Evolutionary conservation across 306 rosid species (phyloP), one percentile per base, ranked within the genome.

Genomic region (Lablab purpureus): DNA sequence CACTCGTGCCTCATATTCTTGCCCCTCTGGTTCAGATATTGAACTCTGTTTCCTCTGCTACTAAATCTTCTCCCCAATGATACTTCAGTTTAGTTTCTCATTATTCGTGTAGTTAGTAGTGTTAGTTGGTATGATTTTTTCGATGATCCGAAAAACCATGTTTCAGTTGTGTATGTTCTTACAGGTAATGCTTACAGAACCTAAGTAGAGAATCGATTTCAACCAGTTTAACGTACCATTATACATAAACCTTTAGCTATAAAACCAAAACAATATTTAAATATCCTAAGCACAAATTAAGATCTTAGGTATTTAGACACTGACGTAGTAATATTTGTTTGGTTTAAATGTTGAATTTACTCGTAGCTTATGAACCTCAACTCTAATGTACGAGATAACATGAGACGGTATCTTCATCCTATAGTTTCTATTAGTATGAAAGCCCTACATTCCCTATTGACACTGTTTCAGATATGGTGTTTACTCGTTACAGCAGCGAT

Each of bases 11-110:
- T 23, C 98, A 88, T 47, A 64, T 92, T 8, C 3, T 88, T n/a
- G 81, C 81, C 22, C 87, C 89, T 32, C 30, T 92, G 69, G 74
- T 84, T 36, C 84, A 91, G 40, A 88, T 92, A 32, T 92, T 98
- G 97, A 87, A 50, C 54, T 91, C 97, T 55, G 90, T 87, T 46
- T 47, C 74, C 18, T 12, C 54, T 5, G 82, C 51, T 9, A 77
- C 82, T 1, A 86, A 89, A 63, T 87, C 89, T 32, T 30, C 87
- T 21, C 83, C 90, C 0, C 76, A 77, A 81, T 84, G 80, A 82
- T 68, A 7, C 1, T 59, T 8, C 58, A 59, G 15, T 34, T 77
- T 69, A 59, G 11, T n/a, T 77, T 28, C 10, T 58, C 19, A 13
- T 28, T 13, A 27, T 56, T 0, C 22, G 0, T 56, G 55, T 28